Percentiles rank a stretch among this genome's conserved stretches.
Evolutionary conservation across 495 filamentous ascomycete genomes (phyloP).

Genomic region (Darksidea phi): DNA sequence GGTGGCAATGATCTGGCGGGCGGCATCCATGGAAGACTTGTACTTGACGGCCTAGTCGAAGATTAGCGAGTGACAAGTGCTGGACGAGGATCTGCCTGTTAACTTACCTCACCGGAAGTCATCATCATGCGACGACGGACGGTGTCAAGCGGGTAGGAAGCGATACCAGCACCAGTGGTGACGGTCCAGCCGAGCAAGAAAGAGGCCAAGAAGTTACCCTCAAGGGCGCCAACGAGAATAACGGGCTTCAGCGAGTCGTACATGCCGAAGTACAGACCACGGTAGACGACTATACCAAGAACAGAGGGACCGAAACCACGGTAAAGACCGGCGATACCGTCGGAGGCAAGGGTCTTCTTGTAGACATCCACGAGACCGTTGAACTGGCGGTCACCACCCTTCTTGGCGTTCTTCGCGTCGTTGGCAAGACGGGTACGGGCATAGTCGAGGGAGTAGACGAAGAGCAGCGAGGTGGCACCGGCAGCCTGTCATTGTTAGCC

Average conservation of each 20-base stretch:
- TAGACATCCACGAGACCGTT: conserved; percentile 99
- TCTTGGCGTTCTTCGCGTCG: conserved; percentile 96
- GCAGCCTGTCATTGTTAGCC: conserved; percentile 63
- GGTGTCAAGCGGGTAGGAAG: conserved; percentile 98
- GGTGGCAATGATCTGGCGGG: conserved; percentile 89
- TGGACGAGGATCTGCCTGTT: background rate
- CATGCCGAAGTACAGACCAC: conserved; percentile 99
- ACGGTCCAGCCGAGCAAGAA: conserved; percentile 98
- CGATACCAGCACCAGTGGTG: conserved; percentile 99
- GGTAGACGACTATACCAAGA: conserved; percentile 98
- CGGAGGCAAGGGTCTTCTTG: conserved; percentile 98
- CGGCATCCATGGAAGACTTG: conserved; percentile 89
- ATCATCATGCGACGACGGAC: conserved; percentile 99
- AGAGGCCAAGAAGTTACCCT: conserved; percentile 98
- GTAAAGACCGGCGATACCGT: conserved; percentile 99
- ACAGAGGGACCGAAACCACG: conserved; percentile 99
- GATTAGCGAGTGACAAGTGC: conserved; percentile 20
- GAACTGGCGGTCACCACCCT: conserved; percentile 97
- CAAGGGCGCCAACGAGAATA: conserved; percentile 83
- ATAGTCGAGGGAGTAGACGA: conserved; percentile 99
- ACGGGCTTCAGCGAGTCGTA: conserved; percentile 99
- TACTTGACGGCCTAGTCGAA: conserved; percentile 91
- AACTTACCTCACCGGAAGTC: conserved; percentile 76
- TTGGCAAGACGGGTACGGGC: conserved; percentile 99
- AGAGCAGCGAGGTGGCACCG: conserved; percentile 99